Evolutionary conservation across 2,329 filamentous ascomycete genomes (phyloP).

Genomic region (Arthrobotrys entomopaga): DNA sequence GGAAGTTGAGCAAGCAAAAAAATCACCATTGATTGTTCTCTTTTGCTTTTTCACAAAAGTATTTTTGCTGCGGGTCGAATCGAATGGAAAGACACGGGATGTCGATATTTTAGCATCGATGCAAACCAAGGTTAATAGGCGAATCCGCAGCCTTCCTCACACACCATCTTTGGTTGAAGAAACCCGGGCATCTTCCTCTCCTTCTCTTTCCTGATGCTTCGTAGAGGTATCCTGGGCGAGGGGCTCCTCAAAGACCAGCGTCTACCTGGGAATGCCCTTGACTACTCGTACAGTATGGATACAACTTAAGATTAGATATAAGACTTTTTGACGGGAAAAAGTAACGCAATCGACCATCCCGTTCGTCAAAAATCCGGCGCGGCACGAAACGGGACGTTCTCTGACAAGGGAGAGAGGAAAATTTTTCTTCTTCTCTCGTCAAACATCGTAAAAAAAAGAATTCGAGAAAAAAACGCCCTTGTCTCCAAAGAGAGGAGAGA

Average conservation of each 20-base stretch:
- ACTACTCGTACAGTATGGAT: conserved; percentile 41
- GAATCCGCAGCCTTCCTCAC: conserved; percentile 41
- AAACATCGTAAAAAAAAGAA: conserved; percentile 15
- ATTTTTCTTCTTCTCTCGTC: conserved; percentile 22
- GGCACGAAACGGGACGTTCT: conserved; percentile 55
- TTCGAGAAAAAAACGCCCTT: conserved; percentile 2
- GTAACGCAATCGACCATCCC: conserved; percentile 55
- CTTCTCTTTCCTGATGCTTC: conserved; percentile 22
- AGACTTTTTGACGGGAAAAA: conserved; percentile 28
- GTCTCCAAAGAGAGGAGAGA: neutral
- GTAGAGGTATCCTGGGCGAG: conserved; percentile 27
- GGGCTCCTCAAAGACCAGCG: conserved; percentile 22
- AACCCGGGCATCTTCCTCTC: conserved; percentile 22
- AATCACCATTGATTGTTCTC: neutral
- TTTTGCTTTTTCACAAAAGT: conserved; percentile 34
- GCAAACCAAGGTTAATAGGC: conserved; percentile 44
- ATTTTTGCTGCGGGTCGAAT: conserved; percentile 42
- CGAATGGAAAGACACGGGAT: conserved; percentile 53
- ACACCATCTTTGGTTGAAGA: conserved; percentile 47
- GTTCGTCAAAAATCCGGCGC: conserved; percentile 48
- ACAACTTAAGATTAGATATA: conserved; percentile 50
- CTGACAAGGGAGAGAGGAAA: conserved; percentile 28
- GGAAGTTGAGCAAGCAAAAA: conserved; percentile 4
- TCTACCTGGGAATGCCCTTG: conserved; percentile 33
- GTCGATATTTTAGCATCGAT: conserved; percentile 55